These are phyloP conservation scores for Aspergillus coremiiformis DNA, from an alignment of 495 filamentous ascomycete genomes.

Conservation along the genomic window DNA sequence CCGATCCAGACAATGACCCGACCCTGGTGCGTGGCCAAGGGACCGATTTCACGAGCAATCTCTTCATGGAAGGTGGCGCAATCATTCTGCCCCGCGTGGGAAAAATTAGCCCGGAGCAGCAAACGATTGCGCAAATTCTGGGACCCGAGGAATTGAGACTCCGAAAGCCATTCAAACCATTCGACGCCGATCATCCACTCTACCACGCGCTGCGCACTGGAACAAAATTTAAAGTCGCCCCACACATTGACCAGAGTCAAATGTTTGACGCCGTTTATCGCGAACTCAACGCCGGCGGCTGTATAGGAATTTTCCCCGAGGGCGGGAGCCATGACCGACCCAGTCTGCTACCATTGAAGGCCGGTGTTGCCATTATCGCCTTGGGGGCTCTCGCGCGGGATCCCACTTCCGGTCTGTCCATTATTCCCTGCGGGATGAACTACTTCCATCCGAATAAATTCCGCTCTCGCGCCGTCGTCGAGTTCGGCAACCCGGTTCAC, in stretches of 20 bases:
- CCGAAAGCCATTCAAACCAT: constrained; percentile 73
- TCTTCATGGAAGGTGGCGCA: constrained; percentile 70
- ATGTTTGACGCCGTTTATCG: constrained; percentile 92
- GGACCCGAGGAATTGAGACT: constrained; percentile 74
- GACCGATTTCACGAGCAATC: constrained; percentile 69
- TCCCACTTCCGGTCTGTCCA: constrained; percentile 82
- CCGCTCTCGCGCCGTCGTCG: constrained; percentile 92
- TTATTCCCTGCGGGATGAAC: constrained; percentile 99
- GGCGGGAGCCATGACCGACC: constrained; percentile 96
- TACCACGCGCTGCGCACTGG: constrained; percentile 63
- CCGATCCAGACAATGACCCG: constrained; percentile 76
- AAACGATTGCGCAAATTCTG: constrained; percentile 71
- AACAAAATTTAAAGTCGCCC: constrained; percentile 74
- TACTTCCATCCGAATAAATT: constrained; percentile 99
- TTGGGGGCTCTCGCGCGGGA: constrained; percentile 80
- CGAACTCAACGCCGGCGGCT: constrained; percentile 71
- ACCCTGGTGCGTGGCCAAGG: constrained; percentile 73
- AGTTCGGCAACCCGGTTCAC: constrained; percentile 86
- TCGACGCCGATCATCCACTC: constrained; percentile 49
- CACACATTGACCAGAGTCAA: constrained; percentile 89
- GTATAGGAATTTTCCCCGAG: constrained; percentile 95
- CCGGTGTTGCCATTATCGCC: constrained; percentile 97
- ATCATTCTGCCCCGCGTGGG: constrained; percentile 79
- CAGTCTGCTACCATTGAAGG: constrained; percentile 89
- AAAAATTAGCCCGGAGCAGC: constrained; percentile 60